Conservation (phyloP, 1,284 basidiomycete species). For the Cryptococcus hybrid region DNA sequence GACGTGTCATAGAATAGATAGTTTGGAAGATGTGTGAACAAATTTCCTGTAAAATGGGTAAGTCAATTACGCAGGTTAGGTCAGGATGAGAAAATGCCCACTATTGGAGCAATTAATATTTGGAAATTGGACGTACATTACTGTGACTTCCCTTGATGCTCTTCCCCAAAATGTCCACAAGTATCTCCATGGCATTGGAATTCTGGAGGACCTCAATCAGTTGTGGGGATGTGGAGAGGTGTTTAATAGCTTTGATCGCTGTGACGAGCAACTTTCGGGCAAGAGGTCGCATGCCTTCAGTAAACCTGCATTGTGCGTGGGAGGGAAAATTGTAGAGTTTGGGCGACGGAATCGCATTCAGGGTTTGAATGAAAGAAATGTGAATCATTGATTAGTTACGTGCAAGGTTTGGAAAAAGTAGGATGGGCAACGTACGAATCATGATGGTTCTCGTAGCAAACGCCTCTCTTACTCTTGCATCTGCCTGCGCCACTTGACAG, state of each 20-base stretch:
- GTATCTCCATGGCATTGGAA: constrained; percentile 88
- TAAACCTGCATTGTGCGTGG: constrained; percentile 58
- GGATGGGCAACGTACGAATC: constrained; percentile 61
- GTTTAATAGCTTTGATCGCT: constrained; percentile 93
- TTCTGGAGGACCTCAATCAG: constrained; percentile 92
- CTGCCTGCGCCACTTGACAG: constrained; percentile 91
- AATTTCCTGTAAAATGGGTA: constrained; percentile 66
- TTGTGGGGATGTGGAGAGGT: constrained; percentile 87
- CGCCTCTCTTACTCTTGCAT: constrained; percentile 86
- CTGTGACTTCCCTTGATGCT: constrained; percentile 74
- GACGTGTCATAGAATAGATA: constrained; percentile 89
- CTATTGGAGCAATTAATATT: neutral
- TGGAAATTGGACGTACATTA: constrained; percentile 60
- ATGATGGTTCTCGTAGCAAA: constrained; percentile 86
- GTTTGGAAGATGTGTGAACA: constrained; percentile 80
- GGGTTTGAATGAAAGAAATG: no score
- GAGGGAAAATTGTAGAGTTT: no score
- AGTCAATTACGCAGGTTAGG: neutral
- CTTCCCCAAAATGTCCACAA: constrained; percentile 79
- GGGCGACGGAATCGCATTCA: no score
- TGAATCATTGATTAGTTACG: no score
- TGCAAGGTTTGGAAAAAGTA: neutral
- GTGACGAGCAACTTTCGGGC: constrained; percentile 80
- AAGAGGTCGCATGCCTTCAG: constrained; percentile 78
- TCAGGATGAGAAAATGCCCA: neutral